Base-by-base conservation (phyloP, 2,329 filamentous ascomycete species). In the Diplodia sapinea region DNA sequence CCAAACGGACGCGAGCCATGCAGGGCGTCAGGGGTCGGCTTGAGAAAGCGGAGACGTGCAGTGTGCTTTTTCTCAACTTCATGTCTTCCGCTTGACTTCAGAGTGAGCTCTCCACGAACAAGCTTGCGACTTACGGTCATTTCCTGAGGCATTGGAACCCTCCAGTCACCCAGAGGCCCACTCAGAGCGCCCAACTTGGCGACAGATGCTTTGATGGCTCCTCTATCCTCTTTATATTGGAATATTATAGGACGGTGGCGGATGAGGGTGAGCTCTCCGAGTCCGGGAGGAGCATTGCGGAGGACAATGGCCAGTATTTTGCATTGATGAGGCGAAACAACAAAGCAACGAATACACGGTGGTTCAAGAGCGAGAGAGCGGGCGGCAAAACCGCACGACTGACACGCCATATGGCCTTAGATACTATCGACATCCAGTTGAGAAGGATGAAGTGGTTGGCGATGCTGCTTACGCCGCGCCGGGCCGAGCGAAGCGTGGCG, bases 1-100 rank as follows among this genome's bases (percentile, higher is more conserved):
- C 59, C 40, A 51, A 49, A 38, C 31, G 59, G 59, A 63, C 4
- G 59, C 59, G 59, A 33, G 29, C 59, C 59, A 20, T 63, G 47
- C 59, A 63, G 17, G 15, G 13, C 13, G 29, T 51, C 59, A 63
- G 59, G 59, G 59, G 47, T 63, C 29, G 7, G 23, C 23, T 40
- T 9, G 20, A 63, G 29, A 51, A 33, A 26, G 59, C 59, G 47
- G 47, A 63, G 59, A 51, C 59, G 40, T 63, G 59, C 59, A 38
- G 50, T 43, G 29, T 51, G 31, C 59, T 29, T 26, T 61, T 51
- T 63, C 26, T 63, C 31, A 26, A 63, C 59, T 3, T 63, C 59
- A 38, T n/a, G 31, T 8, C 59, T 63, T 51, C 43, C 5, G 9
- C n/a, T 50, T 12, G 57, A 33, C 38, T 9, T n/a, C n/a, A 13